Evolutionary conservation across 2,329 filamentous ascomycete genomes (phyloP), one percentile per base, ranked within the genome.

Genomic region (Fusarium kyushuense): DNA sequence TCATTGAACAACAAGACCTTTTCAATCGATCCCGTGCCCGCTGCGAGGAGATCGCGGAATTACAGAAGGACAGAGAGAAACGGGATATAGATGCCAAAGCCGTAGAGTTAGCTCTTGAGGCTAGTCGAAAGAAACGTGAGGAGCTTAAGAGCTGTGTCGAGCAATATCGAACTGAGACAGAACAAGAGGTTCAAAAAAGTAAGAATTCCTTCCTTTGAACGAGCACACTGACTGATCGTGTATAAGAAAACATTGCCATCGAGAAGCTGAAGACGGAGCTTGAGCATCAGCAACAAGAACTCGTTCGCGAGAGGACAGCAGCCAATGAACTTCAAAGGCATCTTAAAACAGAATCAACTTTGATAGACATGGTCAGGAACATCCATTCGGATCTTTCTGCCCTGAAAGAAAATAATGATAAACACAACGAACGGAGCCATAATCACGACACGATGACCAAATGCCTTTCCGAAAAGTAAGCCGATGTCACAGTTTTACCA

Each of bases 1-100:
- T 82, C 11, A 62, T 69, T 3, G 84, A 86, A 58, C 84, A 86
- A 29, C 82, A 85, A 57, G 70, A 71, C 7, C 74, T 86, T 2
- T 84, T 78, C 65, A 70, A 62, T 5, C 74, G 75, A 38, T 76
- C 77, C 11, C 77, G 74, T 41, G 53, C 74, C 3, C 75, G 74
- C 41, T 80, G 78, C 52, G 61, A 80, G 17, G 63, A 79, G 4
- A 70, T 77, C 0, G 62, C 74, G 2, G 70, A 81, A 27, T 57
- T 84, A 7, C 75, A 73, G 19, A 67, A 74, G 12, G 77, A 81
- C 23, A 74, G 75, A 29, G 54, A 69, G 4, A 63, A 64, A 13
- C 73, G 75, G 4, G 64, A 63, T 14, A 27, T 67, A 30, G 66
- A 75, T 8, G 59, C 69, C 3, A 54, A 66, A 7, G 62, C 63